Evolutionary conservation across 768 basidiomycete genomes (phyloP).

Genomic region (Sarcodon aspratus): DNA sequence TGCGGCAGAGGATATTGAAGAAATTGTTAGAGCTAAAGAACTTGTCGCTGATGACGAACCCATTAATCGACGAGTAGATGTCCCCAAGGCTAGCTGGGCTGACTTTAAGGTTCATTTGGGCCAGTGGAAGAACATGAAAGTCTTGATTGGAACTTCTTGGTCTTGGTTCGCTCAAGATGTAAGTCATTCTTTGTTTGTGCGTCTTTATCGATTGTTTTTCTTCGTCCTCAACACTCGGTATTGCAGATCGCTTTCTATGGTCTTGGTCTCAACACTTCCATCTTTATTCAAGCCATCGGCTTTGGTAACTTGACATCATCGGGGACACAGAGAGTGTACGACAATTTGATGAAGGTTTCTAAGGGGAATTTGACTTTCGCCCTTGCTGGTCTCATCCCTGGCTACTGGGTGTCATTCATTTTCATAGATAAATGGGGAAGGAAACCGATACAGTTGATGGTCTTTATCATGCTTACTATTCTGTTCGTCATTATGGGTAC

Average conservation of each 20-base stretch:
- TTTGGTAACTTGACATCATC: conserved; percentile 40
- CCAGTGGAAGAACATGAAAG: conserved; percentile 68
- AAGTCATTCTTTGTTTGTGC: conserved; percentile 13
- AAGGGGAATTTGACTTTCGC: conserved; percentile 72
- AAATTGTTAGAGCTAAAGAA: conserved; percentile 28
- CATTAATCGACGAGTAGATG: conserved; percentile 35
- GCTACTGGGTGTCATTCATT: conserved; percentile 56
- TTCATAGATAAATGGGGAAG: conserved; percentile 74
- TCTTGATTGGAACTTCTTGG: conserved; percentile 73
- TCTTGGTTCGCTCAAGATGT: conserved; percentile 89
- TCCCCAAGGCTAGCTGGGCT: conserved; percentile 27
- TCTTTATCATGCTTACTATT: conserved; percentile 55
- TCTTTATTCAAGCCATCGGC: conserved; percentile 65
- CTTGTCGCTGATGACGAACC: conserved; percentile 43
- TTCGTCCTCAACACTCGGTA: not conserved
- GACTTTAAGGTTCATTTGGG: conserved; percentile 60
- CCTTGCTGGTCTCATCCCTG: conserved; percentile 72
- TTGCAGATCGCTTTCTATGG: conserved; percentile 78
- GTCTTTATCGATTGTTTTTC: too few relatives aligned
- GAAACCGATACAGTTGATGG: conserved; percentile 74
- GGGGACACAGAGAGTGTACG: conserved; percentile 30
- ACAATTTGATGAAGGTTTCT: conserved; percentile 49
- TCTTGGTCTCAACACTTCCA: conserved; percentile 72
- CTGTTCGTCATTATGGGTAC: conserved; percentile 58
- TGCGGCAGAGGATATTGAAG: conserved; percentile 29